Percentiles rank a stretch among this genome's conserved stretches.
Conservation (phyloP, 2,329 filamentous ascomycete genomes). For the Alternaria rosae region DNA sequence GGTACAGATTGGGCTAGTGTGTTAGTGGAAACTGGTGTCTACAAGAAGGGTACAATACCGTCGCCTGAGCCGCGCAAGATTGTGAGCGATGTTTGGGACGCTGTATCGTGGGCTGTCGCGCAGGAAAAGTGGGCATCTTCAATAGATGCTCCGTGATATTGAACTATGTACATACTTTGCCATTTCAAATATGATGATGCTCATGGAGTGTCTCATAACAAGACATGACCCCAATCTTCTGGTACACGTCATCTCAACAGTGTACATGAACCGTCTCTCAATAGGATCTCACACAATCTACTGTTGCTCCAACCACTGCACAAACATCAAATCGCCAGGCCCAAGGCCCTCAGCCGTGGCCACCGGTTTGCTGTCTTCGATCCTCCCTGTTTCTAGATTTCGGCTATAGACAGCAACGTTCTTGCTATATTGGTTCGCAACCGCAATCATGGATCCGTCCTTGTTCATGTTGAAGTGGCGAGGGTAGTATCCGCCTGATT, state of each 20-base stretch:
- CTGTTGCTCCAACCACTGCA: slow-evolving; percentile 9
- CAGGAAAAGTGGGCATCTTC: slow-evolving; percentile 53
- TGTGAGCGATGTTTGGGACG: slow-evolving; percentile 77
- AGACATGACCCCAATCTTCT: neutral
- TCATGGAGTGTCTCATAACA: neutral
- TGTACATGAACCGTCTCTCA: neutral
- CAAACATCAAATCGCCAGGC: slow-evolving; percentile 34
- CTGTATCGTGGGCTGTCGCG: slow-evolving; percentile 77
- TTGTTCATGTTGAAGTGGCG: slow-evolving; percentile 73
- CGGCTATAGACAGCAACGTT: slow-evolving; percentile 69
- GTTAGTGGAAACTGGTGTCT: slow-evolving; percentile 83
- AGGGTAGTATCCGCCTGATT: slow-evolving; percentile 70
- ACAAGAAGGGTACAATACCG: slow-evolving; percentile 63
- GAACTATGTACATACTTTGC: neutral
- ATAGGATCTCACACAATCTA: neutral
- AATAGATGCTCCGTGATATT: neutral
- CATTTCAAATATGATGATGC: neutral
- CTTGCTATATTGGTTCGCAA: slow-evolving; percentile 68
- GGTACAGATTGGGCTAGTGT: slow-evolving; percentile 80
- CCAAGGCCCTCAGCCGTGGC: slow-evolving; percentile 34
- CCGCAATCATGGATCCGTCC: slow-evolving; percentile 68
- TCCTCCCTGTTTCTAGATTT: slow-evolving; percentile 65
- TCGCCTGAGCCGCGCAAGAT: slow-evolving; percentile 69
- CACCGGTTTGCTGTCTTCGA: slow-evolving; percentile 58
- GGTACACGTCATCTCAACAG: neutral